Base-by-base conservation (phyloP, 1,284 basidiomycete genomes). In the Malassezia arunalokei region DNA sequence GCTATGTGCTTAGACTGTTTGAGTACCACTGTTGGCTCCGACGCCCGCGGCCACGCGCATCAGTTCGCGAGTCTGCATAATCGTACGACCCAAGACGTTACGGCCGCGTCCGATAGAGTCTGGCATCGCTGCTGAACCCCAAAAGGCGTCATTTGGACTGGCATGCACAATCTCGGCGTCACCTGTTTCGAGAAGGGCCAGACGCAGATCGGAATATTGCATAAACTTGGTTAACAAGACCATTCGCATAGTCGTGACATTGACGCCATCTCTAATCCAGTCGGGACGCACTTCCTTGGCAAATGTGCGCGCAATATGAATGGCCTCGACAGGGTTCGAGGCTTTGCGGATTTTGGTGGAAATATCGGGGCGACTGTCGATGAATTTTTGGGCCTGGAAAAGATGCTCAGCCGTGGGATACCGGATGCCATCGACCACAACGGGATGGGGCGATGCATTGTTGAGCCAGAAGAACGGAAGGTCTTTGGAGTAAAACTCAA, bases 361-460 rank as follows among this genome's bases (percentile, higher is more conserved):
- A 12, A 68, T 45, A 1, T 63, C 56, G 0, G 64, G 61, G n/a
- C 51, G 54, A 29, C 57, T 42, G 9, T 59, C 60, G 4, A 60
- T 30, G 44, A 67, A 66, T 17, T 66, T 66, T 29, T 56, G 44
- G 11, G 62, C 49, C 49, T 66, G 65, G 51, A 66, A 66, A 3
- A 65, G 51, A 48, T 66, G 65, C 45, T 66, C 65, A 1, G 66
- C 60, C 0, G 66, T 63, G 0, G 63, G 47, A 40, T 68, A 68
- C 5, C 49, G 43, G 5, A 60, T 46, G 17, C 46, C 47, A 43
- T 68, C 63, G 38, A 48, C 46, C 32, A 40, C 31, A 9, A 68
- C 53, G 3, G 63, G 49, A 43, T 63, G 50, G 24, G 51, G 46
- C 5, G 56, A 54, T 24, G 27, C 41, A 46, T 65, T 63, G 52